Conservation (phyloP, 306 rosid species). For the Erythrophleum fordii region DNA sequence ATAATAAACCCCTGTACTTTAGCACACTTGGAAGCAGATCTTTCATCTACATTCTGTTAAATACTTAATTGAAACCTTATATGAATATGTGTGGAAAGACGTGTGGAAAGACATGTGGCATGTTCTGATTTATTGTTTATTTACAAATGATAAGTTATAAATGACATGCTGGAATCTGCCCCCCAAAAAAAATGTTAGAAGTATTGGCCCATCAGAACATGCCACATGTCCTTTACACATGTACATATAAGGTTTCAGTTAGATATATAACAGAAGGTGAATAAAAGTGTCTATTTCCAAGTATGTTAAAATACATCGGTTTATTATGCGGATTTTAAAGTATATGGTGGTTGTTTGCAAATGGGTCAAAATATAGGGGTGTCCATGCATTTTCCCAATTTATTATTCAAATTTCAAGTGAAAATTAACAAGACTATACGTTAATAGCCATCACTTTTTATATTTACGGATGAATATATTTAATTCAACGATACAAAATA, state of each 20-base stretch:
- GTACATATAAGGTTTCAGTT: background rate
- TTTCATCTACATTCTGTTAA: background rate
- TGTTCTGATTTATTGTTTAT: background rate
- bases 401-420: background rate
- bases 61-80: background rate
- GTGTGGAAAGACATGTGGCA: background rate
- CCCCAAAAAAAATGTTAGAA: background rate
- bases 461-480: background rate
- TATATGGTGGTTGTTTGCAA: background rate
- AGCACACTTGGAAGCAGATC: background rate
- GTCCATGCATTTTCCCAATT: background rate
- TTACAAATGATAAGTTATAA: background rate
- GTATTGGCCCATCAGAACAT: background rate
- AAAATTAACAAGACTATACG: background rate
- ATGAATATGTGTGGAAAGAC: background rate
- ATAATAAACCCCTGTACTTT: background rate
- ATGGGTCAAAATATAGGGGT: background rate
- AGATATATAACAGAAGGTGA: too few relatives aligned
- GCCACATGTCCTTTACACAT: background rate
- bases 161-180: background rate
- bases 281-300: background rate
- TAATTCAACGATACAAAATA: slow-evolving; percentile 14
- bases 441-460: background rate
- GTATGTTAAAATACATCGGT: background rate
- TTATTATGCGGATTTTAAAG: background rate